phyloP scores from a whole-genome alignment of 2,329 filamentous ascomycete genomes.

The Penicillium brasilianum region DNA sequence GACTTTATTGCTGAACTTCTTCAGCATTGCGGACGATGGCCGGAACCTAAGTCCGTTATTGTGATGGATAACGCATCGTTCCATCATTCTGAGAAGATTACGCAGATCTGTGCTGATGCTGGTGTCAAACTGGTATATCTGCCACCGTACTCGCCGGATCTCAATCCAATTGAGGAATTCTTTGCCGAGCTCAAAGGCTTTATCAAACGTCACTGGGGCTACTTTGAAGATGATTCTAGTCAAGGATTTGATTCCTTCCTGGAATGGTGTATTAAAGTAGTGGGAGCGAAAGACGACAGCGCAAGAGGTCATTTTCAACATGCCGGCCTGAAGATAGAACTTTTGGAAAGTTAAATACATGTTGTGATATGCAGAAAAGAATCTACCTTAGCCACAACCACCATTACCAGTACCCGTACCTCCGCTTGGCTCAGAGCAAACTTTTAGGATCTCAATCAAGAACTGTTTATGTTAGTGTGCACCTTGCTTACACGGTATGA shows the following conservation, averaged over 20 bases:
- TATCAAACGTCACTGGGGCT: neutral
- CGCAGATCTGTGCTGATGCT: neutral
- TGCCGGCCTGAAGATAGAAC: neutral
- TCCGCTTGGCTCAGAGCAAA: too few species aligned
- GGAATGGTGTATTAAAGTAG: slow-evolving; percentile 2
- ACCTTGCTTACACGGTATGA: too few species aligned
- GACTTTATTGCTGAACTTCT: neutral
- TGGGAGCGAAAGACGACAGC: neutral
- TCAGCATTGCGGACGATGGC: neutral
- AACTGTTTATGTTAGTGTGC: too few species aligned
- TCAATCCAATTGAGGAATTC: neutral
- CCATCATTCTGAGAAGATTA: neutral
- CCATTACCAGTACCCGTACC: too few species aligned
- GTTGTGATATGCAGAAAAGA: too few species aligned
- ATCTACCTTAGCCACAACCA: too few species aligned
- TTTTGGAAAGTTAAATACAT: too few species aligned
- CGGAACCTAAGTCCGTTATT: neutral
- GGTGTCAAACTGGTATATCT: neutral
- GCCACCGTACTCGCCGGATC: neutral
- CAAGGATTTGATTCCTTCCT: slow-evolving; percentile 5
- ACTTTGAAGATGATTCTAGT: neutral
- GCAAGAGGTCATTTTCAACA: neutral
- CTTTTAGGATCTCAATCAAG: too few species aligned
- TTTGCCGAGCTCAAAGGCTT: neutral
- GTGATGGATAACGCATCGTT: neutral